These are phyloP conservation scores for Hibiscus syriacus DNA, from an alignment of 345 rosid species.

Conservation along the genomic window DNA sequence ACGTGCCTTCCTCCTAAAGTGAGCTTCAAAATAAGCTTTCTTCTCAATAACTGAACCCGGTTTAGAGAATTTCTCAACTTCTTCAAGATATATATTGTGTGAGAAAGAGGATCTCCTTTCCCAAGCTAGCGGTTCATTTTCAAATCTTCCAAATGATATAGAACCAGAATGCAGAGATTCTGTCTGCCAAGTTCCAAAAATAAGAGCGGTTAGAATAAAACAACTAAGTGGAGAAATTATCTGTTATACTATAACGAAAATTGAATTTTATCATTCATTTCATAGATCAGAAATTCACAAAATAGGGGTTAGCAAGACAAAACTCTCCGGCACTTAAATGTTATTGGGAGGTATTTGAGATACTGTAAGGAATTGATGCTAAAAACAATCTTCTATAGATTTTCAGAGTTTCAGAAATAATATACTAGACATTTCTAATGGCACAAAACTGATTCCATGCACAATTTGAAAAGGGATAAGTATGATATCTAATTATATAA, in stretches of 20 bases:
- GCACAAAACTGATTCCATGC: not conserved
- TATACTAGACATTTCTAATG: not conserved
- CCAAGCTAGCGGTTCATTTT: conserved; percentile 73
- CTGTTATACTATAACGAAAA: not conserved
- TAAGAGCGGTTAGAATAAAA: not conserved
- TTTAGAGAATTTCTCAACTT: conserved; percentile 81
- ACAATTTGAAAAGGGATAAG: not conserved
- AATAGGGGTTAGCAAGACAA: not conserved
- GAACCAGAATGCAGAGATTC: conserved; percentile 75
- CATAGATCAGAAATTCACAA: not conserved
- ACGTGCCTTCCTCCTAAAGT: conserved; percentile 70
- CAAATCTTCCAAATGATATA: conserved; percentile 88
- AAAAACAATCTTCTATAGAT: not conserved
- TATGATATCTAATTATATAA: not conserved
- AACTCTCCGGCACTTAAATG: not conserved
- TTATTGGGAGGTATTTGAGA: not conserved
- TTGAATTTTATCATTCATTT: not conserved
- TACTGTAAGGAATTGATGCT: not conserved
- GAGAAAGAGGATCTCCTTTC: conserved; percentile 81
- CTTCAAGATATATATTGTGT: conserved; percentile 89
- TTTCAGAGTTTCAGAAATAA: not conserved
- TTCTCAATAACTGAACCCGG: conserved; percentile 77
- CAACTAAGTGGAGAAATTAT: not conserved
- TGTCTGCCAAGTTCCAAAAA: conserved; percentile 33
- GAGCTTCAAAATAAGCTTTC: conserved; percentile 87